Base-by-base conservation (phyloP, 2,329 filamentous ascomycete genomes). In the Aspergillus luchuensis region DNA sequence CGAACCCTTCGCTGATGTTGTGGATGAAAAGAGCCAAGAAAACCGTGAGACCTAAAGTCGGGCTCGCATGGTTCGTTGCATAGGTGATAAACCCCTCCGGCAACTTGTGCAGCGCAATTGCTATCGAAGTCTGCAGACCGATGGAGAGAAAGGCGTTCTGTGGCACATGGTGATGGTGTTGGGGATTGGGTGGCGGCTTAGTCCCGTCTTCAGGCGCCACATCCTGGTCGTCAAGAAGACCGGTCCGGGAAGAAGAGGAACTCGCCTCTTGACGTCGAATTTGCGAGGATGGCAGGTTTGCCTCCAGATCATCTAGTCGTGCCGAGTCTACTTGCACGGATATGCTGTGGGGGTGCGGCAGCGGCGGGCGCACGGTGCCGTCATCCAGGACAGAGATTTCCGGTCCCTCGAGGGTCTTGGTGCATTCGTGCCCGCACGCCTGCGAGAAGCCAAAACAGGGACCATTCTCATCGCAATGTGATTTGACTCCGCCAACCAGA, bases 21-120 rank as follows among this genome's bases (percentile, higher is more conserved):
- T 99, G 95, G 61, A 99, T 94, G 73, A 97, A 97, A 7, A 99
- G 85, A 0, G 95, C 94, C 76, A 98, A 86, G 79, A 99, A 99
- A 57, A 99, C 92, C 56, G 91, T 90, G 76, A 97, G 87, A 19
- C 95, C 95, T 0, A 99, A 86, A 0, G 85, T 82, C 0, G 95
- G 93, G 74, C 93, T 98, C 11, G 92, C 94, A 73, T 99, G 95
- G 76, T 98, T 99, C 8, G 95, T 97, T 8, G 95, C 94, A 74
- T 96, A 99, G 1, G 94, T 98, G 68, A 99, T 89, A 76, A 89
- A 89, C 41, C 87, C 87, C 75, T 89, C 95, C 1, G 95, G 95
- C 38, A 98, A 89, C 74, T 99, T 99, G 81, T 99, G 95, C 1
- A 99, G 82, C 7, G 94, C 92, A 64, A 99, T 98, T 5, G 95